phyloP scores from a whole-genome alignment of 345 rosid genomes.

The Arabidopsis arenosa region DNA sequence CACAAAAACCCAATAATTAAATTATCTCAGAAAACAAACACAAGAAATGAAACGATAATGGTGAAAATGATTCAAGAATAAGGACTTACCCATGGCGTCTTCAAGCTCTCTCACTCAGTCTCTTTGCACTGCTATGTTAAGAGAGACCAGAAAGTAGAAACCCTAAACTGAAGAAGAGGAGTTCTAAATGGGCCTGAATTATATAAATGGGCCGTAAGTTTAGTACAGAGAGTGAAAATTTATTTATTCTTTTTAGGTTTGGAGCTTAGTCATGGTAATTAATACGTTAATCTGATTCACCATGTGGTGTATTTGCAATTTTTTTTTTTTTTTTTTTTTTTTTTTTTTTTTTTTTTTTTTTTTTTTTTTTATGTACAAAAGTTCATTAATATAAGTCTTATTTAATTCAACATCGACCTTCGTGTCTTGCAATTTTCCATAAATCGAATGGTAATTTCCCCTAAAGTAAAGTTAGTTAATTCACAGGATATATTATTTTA shows the following conservation, averaged over 20 bases:
- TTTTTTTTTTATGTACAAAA: no score
- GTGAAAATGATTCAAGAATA: not conserved
- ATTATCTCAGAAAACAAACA: not conserved
- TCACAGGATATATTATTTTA: not conserved
- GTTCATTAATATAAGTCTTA: no score
- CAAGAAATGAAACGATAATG: not conserved
- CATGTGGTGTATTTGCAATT: no score
- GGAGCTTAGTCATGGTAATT: not conserved
- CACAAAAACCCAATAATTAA: not conserved
- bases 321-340: no score
- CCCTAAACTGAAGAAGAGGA: not conserved
- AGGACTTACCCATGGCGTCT: conserved; percentile 13
- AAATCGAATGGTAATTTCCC: not conserved
- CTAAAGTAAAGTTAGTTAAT: not conserved
- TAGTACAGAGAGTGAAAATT: not conserved
- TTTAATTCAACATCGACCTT: no score
- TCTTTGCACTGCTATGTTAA: not conserved
- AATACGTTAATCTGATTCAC: no score
- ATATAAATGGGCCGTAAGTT: not conserved
- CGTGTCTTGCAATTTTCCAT: not conserved
- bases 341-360: no score
- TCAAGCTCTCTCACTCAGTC: not conserved
- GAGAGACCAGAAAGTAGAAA: not conserved
- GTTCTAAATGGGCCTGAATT: not conserved
- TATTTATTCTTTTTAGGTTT: not conserved